Evolutionary conservation across 1,284 basidiomycete species (phyloP).

Genomic region (Ustilago crameri): DNA sequence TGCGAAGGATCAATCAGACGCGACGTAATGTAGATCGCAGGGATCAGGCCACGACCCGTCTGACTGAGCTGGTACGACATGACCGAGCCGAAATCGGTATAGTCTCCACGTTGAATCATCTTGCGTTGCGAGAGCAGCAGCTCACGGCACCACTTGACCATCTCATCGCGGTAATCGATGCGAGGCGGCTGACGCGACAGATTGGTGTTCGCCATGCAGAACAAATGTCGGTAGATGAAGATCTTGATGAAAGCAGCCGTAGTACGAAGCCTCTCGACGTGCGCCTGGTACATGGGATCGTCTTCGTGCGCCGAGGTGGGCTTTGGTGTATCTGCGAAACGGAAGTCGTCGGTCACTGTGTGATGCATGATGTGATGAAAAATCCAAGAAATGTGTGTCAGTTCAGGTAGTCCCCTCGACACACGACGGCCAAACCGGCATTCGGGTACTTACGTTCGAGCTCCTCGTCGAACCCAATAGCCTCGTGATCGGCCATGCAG

Average conservation of each 20-base stretch:
- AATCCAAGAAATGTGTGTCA: too few species aligned
- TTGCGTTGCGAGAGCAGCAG: slow-evolving; percentile 48
- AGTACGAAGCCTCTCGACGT: slow-evolving; percentile 43
- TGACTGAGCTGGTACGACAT: slow-evolving; percentile 53
- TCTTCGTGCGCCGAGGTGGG: slow-evolving; percentile 44
- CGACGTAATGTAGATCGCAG: slow-evolving; percentile 47
- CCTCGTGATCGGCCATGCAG: slow-evolving; percentile 51
- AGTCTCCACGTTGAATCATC: slow-evolving; percentile 48
- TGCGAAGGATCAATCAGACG: slow-evolving; percentile 45
- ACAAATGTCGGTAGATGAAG: slow-evolving; percentile 46
- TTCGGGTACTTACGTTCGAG: slow-evolving; percentile 22
- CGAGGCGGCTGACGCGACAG: slow-evolving; percentile 42
- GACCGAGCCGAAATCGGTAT: slow-evolving; percentile 49
- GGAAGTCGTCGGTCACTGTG: slow-evolving; percentile 35
- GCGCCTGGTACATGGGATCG: slow-evolving; percentile 45
- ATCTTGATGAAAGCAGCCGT: slow-evolving; percentile 51
- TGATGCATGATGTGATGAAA: not conserved
- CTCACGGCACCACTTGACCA: slow-evolving; percentile 52
- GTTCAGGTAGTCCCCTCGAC: too few species aligned
- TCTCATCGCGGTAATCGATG: slow-evolving; percentile 45
- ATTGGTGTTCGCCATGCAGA: slow-evolving; percentile 35
- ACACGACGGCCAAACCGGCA: not conserved
- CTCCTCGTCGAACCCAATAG: slow-evolving; percentile 45
- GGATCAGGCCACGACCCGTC: slow-evolving; percentile 45
- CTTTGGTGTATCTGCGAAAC: slow-evolving; percentile 37